Evolutionary conservation across 2,329 filamentous ascomycete genomes (phyloP).

Genomic region (Diaporthe ilicicola): DNA sequence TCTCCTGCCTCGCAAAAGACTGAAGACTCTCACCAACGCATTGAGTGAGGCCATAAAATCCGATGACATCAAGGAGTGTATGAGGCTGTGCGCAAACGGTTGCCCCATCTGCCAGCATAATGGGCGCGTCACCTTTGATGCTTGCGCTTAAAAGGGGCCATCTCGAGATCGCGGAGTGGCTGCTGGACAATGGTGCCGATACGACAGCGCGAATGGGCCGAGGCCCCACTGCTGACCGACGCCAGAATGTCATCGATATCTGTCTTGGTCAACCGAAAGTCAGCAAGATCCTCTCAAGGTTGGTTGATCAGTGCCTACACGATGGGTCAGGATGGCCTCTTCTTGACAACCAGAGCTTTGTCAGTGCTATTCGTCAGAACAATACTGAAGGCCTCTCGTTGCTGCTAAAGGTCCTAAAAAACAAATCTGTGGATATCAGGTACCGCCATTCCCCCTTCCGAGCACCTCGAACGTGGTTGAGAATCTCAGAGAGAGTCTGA

Average conservation of each 20-base stretch:
- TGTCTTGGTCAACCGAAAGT: not conserved
- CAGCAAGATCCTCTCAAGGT: not conserved
- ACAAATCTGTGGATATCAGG: not conserved
- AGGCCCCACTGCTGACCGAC: no score
- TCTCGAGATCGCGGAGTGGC: not conserved
- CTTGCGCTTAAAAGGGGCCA: not conserved
- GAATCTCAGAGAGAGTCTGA: not conserved
- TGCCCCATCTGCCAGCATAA: not conserved
- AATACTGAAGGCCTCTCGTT: not conserved
- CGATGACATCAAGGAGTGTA: not conserved
- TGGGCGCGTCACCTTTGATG: not conserved
- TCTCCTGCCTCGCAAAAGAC: not conserved
- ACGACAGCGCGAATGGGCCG: no score
- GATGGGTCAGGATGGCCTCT: not conserved
- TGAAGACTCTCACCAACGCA: not conserved
- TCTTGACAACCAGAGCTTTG: not conserved
- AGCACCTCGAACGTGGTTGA: accelerated
- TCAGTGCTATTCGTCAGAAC: accelerated
- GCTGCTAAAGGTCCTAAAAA: not conserved
- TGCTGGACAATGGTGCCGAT: not conserved
- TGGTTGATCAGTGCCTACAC: not conserved
- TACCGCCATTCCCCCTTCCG: accelerated
- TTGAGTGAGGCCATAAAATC: not conserved
- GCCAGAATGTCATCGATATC: not conserved
- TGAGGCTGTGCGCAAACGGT: not conserved